Base-by-base conservation (phyloP, 202 grass and related monocot genomes). In the Zoysia matrella region DNA sequence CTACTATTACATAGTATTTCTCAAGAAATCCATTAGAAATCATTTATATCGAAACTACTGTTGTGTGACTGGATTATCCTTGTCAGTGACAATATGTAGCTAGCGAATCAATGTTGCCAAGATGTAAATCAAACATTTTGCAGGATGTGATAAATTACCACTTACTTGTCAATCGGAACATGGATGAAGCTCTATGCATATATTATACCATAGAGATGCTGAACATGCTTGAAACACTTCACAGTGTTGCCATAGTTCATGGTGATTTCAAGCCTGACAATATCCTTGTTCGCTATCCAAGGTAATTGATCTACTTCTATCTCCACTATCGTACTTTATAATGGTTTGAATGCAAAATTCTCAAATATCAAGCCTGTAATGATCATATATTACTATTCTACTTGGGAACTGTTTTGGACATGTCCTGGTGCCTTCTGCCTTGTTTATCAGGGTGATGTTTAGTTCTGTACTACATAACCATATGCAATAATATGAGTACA, bases 181-280 rank as follows among this genome's bases (percentile, higher is more conserved):
- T 94, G 96, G 93, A 99, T 69, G 93, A 99, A 77, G 72, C 90
- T 72, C 74, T 99, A 22, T 99, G 96, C 83, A 92, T 95, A 51
- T 95, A 95, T 91, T 98, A 98, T 69, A 98, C 92, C 45, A 85
- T 91, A 65, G 90, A 98, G 71, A 93, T 98, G 95, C 85, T 98
- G 60, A 48, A 80, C 15, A 93, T 98, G 55, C 74, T 98, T 39
- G 92, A 98, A 84, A 85, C 77, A 51, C 78, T 98, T 85, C 96
- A 98, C 60, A 72, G 78, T 73, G 83, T 83, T 83, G 90, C 89
- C 76, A 91, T 98, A 82, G 87, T 98, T 49, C 89, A 95, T 72
- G 90, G 96, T 18, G 92, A 98, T 89, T 95, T 98, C 57, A 98
- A 98, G 66, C 96, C 96, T 63, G 92, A 95, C 69, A 98, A 98